phyloP scores from a whole-genome alignment of 2,329 filamentous ascomycete species.

The Epichloe aotearoae region DNA sequence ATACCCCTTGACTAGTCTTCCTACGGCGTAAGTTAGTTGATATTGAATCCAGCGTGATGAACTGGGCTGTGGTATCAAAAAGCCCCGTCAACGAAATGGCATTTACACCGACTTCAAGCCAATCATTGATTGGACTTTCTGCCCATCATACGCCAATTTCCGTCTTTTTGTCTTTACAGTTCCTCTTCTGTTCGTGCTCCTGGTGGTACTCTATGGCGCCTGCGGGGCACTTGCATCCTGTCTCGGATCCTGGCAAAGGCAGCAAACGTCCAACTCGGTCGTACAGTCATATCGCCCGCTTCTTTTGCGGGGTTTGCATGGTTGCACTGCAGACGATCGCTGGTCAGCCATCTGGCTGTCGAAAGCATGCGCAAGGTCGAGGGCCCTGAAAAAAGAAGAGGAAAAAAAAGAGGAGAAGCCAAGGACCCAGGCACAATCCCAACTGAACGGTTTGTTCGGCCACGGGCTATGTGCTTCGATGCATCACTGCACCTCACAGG shows the following conservation, averaged over 20 bases:
- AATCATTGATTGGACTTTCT: conserved; percentile 2
- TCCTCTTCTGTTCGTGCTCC: background rate
- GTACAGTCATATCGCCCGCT: background rate
- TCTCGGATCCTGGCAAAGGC: conserved; percentile 3
- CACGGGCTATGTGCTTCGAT: background rate
- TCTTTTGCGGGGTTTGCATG: conserved; percentile 8
- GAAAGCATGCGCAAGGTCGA: background rate
- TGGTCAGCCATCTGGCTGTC: background rate
- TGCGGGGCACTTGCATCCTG: conserved; percentile 1
- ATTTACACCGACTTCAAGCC: background rate
- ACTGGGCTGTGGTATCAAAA: background rate
- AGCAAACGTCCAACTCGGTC: background rate
- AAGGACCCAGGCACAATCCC: background rate
- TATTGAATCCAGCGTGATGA: background rate
- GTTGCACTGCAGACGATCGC: conserved; percentile 9
- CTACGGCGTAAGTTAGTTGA: background rate
- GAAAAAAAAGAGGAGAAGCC: background rate
- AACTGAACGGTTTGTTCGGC: background rate
- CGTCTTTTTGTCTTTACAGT: background rate
- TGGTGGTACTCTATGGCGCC: background rate
- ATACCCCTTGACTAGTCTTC: background rate
- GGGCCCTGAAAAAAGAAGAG: background rate
- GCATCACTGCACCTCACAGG: conserved; percentile 1
- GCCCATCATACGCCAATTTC: background rate
- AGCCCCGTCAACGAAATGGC: background rate